A percentile compares a stretch with the other conserved stretches of the same genome.
Evolutionary conservation across 169 alveolate species (phyloP).

Genomic region (Cystoisospora suis): DNA sequence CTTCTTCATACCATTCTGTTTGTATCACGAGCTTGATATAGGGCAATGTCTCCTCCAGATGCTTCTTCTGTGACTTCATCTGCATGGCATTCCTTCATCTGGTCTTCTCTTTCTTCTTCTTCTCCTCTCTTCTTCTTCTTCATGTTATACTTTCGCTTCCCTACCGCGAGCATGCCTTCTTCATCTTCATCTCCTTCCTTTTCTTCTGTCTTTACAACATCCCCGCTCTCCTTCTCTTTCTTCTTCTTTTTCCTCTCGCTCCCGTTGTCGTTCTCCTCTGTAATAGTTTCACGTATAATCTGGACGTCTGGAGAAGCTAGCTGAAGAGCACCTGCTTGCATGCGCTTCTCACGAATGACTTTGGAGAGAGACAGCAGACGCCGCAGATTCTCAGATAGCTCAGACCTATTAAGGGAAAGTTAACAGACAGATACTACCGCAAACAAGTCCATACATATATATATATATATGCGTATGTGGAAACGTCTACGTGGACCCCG

Average conservation of each 20-base stretch:
- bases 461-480: background rate
- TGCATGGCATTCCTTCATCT: background rate
- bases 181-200: background rate
- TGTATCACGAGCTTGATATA: slow-evolving; percentile 70
- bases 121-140: background rate
- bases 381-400: slow-evolving; percentile 58
- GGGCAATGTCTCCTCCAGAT: slow-evolving; percentile 68
- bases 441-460: background rate
- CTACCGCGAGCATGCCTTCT: background rate
- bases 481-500: background rate
- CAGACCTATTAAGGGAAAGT: slow-evolving; percentile 29
- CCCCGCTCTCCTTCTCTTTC: slow-evolving; percentile 71
- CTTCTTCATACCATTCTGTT: slow-evolving; percentile 78
- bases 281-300: background rate
- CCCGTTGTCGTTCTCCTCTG: background rate
- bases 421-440: too few relatives aligned
- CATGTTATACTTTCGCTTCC: background rate
- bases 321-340: slow-evolving; percentile 94
- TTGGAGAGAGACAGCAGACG: slow-evolving; percentile 85
- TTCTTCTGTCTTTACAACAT: background rate
- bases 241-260: slow-evolving; percentile 70
- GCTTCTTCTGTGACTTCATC: slow-evolving; percentile 61
- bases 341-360: slow-evolving; percentile 85
- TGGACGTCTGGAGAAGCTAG: slow-evolving; percentile 93
- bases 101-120: background rate